These are phyloP conservation scores for Rosa rugosa DNA, from an alignment of 306 rosid genomes.

Conservation along the genomic window DNA sequence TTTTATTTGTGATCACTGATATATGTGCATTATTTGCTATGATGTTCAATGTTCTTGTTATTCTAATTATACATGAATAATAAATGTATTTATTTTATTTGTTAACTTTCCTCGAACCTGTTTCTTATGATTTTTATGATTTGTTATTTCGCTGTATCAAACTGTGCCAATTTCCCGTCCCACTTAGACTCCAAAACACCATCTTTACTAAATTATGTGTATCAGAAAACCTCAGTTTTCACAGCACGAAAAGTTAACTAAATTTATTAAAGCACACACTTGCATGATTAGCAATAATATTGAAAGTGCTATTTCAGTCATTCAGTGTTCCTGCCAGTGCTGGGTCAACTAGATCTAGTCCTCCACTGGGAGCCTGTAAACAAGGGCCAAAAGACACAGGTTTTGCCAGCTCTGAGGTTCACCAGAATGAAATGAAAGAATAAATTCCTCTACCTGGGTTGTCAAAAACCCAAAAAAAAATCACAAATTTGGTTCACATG, in stretches of 20 bases:
- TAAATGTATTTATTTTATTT: too few relatives aligned
- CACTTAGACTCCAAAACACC: not conserved
- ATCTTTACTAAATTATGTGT: not conserved
- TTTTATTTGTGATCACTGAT: too few relatives aligned
- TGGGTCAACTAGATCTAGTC: constrained; percentile 10
- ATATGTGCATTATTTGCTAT: too few relatives aligned
- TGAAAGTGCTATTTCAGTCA: not conserved
- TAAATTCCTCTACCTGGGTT: not conserved
- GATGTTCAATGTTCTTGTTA: too few relatives aligned
- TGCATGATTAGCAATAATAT: not conserved
- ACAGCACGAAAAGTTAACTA: not conserved
- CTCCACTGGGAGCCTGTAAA: not conserved
- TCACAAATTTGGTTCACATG: constrained; percentile 10
- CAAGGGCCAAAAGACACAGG: not conserved
- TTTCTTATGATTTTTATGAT: too few relatives aligned
- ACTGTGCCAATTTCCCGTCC: not conserved
- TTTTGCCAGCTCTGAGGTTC: constrained; percentile 3
- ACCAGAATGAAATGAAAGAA: constrained; percentile 3
- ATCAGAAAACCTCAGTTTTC: not conserved
- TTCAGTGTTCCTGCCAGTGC: not conserved
- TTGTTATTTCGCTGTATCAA: too few relatives aligned
- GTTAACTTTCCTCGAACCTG: too few relatives aligned
- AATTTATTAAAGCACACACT: not conserved
- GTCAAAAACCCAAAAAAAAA: not conserved
- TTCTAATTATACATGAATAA: too few relatives aligned